Base-by-base conservation (phyloP, 2,329 filamentous ascomycete species). In the Fusarium gaditjirri region DNA sequence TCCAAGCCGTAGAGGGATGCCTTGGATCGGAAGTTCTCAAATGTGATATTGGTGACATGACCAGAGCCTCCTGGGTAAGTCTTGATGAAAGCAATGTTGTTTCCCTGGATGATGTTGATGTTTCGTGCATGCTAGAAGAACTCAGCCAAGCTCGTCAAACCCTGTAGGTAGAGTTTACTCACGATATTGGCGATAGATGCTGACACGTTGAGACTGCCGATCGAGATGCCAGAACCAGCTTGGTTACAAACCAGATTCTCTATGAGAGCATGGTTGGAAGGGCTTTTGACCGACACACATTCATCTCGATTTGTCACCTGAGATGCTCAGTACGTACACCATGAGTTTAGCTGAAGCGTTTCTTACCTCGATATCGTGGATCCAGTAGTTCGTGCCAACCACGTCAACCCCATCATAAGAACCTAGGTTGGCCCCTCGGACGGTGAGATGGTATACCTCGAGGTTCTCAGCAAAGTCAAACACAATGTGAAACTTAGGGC, bases 301-400 rank as follows among this genome's bases (percentile, higher is more conserved):
- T 56, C 53, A 2, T 56, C 53, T 27, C 53, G 53, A 17, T 56
- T 56, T 11, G 53, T 56, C 3, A 56, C 53, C 53, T 56, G 10
- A 19, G 5, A 8, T 16, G 2, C 21, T 56, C 27, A 56, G 53
- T 12, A 17, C 10, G 27, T 14, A 1, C 14, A 9, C 17, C 5
- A 25, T 13, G 5, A 8, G 2, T 2, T 35, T 47, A 0, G 2
- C 8, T 1, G 0, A 12, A 33, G 3, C 4, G 6, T 1, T 5
- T 31, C 39, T 6, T 25, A 56, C 53, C 53, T 56, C 53, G 17
- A 56, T 56, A 21, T 56, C 53, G 9, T 56, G 53, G 8, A 56
- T 25, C 53, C 53, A 44, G 25, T 56, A 56, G 8, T 56, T 56
- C 3, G 53, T 56, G n/a, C 53, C 53, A 17, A 56, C 53, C n/a